Conservation (phyloP, 2,329 filamentous ascomycete genomes). For the Colletotrichum noveboracense region DNA sequence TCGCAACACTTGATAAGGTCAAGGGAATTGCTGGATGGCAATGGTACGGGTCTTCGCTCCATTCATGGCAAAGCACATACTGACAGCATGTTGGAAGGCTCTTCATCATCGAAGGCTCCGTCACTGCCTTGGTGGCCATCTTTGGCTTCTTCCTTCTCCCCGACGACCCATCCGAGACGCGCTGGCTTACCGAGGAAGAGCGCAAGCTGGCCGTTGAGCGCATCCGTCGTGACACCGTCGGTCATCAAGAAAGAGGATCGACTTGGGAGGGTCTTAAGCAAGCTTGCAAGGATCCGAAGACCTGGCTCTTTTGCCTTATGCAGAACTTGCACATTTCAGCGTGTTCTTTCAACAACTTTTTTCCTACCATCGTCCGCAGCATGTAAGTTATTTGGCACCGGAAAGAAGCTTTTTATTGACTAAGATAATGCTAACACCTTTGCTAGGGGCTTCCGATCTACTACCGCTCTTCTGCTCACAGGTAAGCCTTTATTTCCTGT, state of each 20-base stretch:
- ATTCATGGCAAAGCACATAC: background rate
- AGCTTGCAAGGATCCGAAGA: slow-evolving; percentile 28
- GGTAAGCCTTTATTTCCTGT: background rate
- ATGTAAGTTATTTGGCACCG: background rate
- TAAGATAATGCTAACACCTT: background rate
- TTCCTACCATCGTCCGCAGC: slow-evolving; percentile 23
- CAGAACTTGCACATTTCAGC: slow-evolving; percentile 13
- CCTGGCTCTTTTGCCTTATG: slow-evolving; percentile 24
- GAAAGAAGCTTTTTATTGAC: accelerated
- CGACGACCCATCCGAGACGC: slow-evolving; percentile 30
- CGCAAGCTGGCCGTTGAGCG: background rate
- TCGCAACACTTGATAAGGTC: background rate
- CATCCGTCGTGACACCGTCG: slow-evolving; percentile 14
- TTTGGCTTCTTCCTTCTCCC: slow-evolving; percentile 43
- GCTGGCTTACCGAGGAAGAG: slow-evolving; percentile 13
- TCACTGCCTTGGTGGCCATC: slow-evolving; percentile 41
- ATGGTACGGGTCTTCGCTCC: background rate
- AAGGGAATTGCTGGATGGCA: slow-evolving; percentile 14
- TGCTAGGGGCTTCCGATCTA: slow-evolving; percentile 5
- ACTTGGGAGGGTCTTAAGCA: slow-evolving; percentile 13
- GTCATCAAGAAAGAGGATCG: slow-evolving; percentile 3
- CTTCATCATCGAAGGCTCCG: slow-evolving; percentile 28
- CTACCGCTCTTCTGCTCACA: slow-evolving; percentile 39
- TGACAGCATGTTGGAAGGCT: background rate
- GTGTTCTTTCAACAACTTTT: slow-evolving; percentile 25